Conservation (phyloP, 2,329 filamentous ascomycete species). For the Neonectria ditissima region DNA sequence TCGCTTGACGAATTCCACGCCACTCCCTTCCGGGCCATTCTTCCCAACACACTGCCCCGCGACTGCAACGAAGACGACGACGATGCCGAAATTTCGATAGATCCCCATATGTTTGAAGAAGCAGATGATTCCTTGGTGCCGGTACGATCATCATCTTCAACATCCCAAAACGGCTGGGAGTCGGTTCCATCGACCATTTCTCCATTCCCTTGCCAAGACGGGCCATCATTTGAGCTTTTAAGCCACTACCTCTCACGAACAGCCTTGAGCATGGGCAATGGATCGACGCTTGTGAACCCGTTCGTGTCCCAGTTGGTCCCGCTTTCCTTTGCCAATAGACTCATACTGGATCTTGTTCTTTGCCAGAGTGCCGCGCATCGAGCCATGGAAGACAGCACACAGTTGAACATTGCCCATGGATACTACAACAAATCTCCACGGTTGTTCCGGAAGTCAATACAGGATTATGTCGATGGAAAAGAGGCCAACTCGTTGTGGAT, state of each 20-base stretch:
- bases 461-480: conserved; percentile 33
- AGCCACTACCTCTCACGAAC: conserved; percentile 53
- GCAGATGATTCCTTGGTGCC: background rate
- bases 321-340: conserved; percentile 51
- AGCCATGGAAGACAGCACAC: conserved; percentile 17
- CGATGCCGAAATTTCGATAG: background rate
- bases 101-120: background rate
- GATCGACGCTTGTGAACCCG: conserved; percentile 52
- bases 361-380: conserved; percentile 49
- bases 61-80: background rate
- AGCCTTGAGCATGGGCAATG: conserved; percentile 55
- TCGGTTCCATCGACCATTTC: conserved; percentile 1
- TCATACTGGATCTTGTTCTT: conserved; percentile 52
- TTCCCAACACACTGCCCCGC: background rate
- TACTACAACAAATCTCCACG: conserved; percentile 41
- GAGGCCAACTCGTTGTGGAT: conserved; percentile 45
- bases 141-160: background rate
- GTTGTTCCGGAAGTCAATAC: conserved; percentile 37
- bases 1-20: background rate
- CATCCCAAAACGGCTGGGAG: background rate
- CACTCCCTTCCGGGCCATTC: background rate
- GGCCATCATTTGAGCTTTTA: conserved; percentile 49
- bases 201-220: conserved; percentile 4
- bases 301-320: conserved; percentile 54
- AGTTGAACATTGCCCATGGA: conserved; percentile 29